Base-by-base conservation (phyloP, 2,329 filamentous ascomycete species). In the Stemphylium beticola region DNA sequence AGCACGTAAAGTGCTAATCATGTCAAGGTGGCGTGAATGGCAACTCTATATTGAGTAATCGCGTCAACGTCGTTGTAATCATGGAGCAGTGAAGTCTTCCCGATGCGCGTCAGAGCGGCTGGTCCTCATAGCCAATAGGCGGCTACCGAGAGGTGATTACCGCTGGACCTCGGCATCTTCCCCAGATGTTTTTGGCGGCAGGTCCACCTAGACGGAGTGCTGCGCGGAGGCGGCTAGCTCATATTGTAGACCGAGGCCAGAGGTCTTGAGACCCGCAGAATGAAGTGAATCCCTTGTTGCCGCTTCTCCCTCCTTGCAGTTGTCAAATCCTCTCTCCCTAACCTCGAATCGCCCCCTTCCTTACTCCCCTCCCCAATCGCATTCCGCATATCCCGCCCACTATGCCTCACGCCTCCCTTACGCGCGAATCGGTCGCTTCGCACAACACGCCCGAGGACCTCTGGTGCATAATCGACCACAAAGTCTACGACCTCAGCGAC, bases 401-500 rank as follows among this genome's bases (percentile, higher is more conserved):
- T 52, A 75, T 75, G 73, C 64, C 72, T 49, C 65, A 67, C 64
- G 61, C 58, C 39, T 43, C 69, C n/a, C 70, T 81, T 47, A 79
- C 80, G 46, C 81, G 82, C 65, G 79, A 76, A 37, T 77, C 91
- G 74, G 89, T 95, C 65, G 87, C 88, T 59, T 84, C 88, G 74
- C 88, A 93, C 79, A 91, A 87, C 74, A 85, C 83, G 52, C 86
- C 89, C 43, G 88, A 92, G 61, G 88, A 87, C 60, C 79, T 91
- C 53, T 93, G 91, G 88, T 89, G 90, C 77, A 88, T 96, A 69
- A 87, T 96, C 76, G 91, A 96, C 80, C 87, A 89, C 77, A 89
- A 87, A 68, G 90, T 96, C 71, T 96, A 96, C 81, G 90, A 96
- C 77, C 83, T 93, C 11, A 88, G 87, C 57, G 91, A 96, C 62